Percentiles rank a stretch among this genome's conserved stretches.
phyloP scores from a whole-genome alignment of 306 rosid species.

The Medicago ruthenica region DNA sequence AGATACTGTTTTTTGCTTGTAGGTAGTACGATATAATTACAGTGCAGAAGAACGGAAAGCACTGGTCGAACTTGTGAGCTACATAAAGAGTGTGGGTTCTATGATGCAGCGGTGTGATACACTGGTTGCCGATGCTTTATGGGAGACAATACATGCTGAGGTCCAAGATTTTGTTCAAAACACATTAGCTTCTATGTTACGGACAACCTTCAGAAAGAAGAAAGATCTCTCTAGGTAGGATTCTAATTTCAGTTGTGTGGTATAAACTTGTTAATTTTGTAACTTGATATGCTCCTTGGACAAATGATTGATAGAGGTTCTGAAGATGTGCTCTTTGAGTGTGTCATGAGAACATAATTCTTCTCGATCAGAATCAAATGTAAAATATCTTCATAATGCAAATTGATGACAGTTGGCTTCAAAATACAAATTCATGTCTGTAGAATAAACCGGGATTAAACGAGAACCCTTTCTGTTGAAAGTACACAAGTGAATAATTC shows the following conservation, averaged over 20 bases:
- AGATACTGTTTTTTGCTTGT: slow-evolving; percentile 34
- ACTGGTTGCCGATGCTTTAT: slow-evolving; percentile 94
- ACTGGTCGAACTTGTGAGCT: slow-evolving; percentile 90
- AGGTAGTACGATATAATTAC: slow-evolving; percentile 97
- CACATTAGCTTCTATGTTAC: slow-evolving; percentile 88
- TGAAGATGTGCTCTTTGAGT: slow-evolving; percentile 19
- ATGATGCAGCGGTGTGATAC: slow-evolving; percentile 96
- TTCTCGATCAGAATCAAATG: slow-evolving; percentile 4
- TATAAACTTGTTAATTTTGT: slow-evolving; percentile 19
- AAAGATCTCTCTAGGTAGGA: slow-evolving; percentile 92
- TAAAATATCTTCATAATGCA: slow-evolving; percentile 26
- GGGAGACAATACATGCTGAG: slow-evolving; percentile 99
- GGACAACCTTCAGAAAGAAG: slow-evolving; percentile 96
- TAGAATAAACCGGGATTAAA: background rate
- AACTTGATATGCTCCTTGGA: slow-evolving; percentile 19
- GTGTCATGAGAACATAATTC: slow-evolving; percentile 26
- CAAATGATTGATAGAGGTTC: slow-evolving; percentile 26
- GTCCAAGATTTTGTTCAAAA: slow-evolving; percentile 99
- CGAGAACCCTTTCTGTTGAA: slow-evolving; percentile 17
- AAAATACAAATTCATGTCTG: slow-evolving; percentile 29
- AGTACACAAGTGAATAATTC: slow-evolving; percentile 3
- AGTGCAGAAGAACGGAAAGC: slow-evolving; percentile 89
- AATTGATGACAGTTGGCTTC: slow-evolving; percentile 27
- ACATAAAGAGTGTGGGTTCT: slow-evolving; percentile 94
- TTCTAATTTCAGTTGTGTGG: slow-evolving; percentile 33